Evolutionary conservation across 768 basidiomycete species (phyloP).

Genomic region (Pulveroboletus frians): DNA sequence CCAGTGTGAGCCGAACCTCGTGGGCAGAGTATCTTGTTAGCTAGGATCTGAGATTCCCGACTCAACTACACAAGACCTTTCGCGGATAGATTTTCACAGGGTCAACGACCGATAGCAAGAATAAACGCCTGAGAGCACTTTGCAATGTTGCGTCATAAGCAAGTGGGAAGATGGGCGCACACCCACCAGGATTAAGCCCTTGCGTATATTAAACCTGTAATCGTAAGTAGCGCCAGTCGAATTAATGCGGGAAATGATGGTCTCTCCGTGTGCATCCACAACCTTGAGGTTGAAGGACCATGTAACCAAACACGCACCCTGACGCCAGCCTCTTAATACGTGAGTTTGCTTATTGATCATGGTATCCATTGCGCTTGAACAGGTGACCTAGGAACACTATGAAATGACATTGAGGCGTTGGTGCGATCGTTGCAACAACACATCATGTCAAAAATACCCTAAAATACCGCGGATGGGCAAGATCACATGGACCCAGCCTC

Average conservation of each 20-base stretch:
- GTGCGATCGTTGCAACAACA: slow-evolving; percentile 8
- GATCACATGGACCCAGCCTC: slow-evolving; percentile 1
- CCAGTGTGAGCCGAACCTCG: too few relatives aligned
- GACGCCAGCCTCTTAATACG: background rate
- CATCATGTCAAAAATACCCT: slow-evolving; percentile 7
- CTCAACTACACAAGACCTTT: background rate
- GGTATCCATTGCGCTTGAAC: slow-evolving; percentile 4
- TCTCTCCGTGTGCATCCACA: background rate
- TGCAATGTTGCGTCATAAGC: background rate
- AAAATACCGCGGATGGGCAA: background rate
- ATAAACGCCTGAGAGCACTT: slow-evolving; percentile 6
- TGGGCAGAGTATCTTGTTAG: background rate
- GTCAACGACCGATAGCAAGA: slow-evolving; percentile 14
- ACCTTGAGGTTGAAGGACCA: background rate
- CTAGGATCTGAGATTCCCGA: background rate
- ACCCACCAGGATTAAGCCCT: background rate
- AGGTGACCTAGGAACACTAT: background rate
- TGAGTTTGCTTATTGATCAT: background rate
- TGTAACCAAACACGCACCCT: background rate
- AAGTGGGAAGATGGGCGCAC: slow-evolving; percentile 1
- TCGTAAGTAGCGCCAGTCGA: background rate
- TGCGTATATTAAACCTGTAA: background rate
- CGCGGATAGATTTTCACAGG: background rate
- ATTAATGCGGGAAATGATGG: background rate
- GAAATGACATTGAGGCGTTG: background rate